Conservation (phyloP, 306 rosid species). For the Cicer yamashitae region DNA sequence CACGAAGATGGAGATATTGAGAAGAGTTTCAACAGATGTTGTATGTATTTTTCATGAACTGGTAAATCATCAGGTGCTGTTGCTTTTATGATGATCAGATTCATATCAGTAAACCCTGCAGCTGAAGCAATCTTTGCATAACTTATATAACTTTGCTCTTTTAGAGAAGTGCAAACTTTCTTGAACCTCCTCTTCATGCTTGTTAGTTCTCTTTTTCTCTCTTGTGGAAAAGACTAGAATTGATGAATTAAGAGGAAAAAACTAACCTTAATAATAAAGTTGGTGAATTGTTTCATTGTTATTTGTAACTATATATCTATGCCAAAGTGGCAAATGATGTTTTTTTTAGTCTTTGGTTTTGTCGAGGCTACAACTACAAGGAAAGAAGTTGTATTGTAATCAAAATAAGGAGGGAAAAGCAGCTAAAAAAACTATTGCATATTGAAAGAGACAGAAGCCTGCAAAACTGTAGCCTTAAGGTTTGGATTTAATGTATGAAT, state of each 20-base stretch:
- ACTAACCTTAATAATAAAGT: conserved; percentile 13
- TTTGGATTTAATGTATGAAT: not conserved
- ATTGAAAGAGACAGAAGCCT: conserved; percentile 35
- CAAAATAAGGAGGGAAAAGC: not conserved
- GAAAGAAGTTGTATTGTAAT: not conserved
- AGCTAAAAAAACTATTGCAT: not conserved
- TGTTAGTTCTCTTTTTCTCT: not conserved
- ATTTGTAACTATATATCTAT: not conserved
- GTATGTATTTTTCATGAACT: conserved; percentile 63
- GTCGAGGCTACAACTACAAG: conserved; percentile 47
- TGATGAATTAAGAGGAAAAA: not conserved
- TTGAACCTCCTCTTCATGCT: conserved; percentile 61
- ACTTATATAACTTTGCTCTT: conserved; percentile 59
- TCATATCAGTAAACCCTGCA: conserved; percentile 63
- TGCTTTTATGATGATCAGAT: conserved; percentile 65
- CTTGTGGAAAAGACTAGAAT: not conserved
- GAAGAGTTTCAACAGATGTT: conserved; percentile 64
- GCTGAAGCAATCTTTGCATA: conserved; percentile 74
- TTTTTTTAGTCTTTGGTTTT: conserved; percentile 21
- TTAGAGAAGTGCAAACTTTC: conserved; percentile 55
- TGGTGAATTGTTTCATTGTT: not conserved
- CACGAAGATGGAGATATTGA: conserved; percentile 63
- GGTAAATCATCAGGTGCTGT: conserved; percentile 70
- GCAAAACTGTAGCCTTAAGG: conserved; percentile 16
- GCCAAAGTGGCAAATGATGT: conserved; percentile 23